Percentiles rank a stretch among this genome's conserved stretches.
Conservation (phyloP, 169 alveolate species). For the Plasmodium blacklocki region DNA sequence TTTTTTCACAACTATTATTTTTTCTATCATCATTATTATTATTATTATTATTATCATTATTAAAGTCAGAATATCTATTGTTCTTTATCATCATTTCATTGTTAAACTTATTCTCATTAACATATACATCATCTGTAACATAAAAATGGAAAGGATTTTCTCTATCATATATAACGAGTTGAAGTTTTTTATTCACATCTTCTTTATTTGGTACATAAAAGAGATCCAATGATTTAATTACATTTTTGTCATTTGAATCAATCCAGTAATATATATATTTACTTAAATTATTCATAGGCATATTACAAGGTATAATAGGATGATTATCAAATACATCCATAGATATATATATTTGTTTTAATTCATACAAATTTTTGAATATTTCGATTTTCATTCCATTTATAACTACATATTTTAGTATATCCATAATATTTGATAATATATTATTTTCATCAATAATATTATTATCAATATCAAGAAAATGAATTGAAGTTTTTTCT, state of each 20-base stretch:
- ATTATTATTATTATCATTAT: background rate
- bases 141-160: constrained; percentile 49
- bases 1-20: background rate
- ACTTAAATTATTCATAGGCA: constrained; percentile 28
- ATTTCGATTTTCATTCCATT: constrained; percentile 36
- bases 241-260: constrained; percentile 3
- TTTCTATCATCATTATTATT: background rate
- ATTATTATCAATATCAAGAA: constrained; percentile 61
- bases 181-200: constrained; percentile 26
- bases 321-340: constrained; percentile 72
- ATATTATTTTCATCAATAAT: constrained; percentile 25
- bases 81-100: constrained; percentile 39
- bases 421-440: constrained; percentile 33
- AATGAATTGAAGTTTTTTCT: constrained; percentile 11
- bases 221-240: constrained; percentile 27
- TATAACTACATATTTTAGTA: constrained; percentile 40
- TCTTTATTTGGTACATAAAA: constrained; percentile 58
- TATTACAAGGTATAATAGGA: constrained; percentile 43
- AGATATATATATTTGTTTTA: constrained; percentile 64
- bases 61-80: constrained; percentile 45
- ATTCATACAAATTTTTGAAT: constrained; percentile 40
- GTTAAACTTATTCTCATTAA: constrained; percentile 25
- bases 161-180: constrained; percentile 67
- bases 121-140: constrained; percentile 40
- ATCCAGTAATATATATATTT: constrained; percentile 51